Evolutionary conservation across 2,329 filamentous ascomycete genomes (phyloP), one percentile per base, ranked within the genome.

Genomic region (Colletotrichum tropicale): DNA sequence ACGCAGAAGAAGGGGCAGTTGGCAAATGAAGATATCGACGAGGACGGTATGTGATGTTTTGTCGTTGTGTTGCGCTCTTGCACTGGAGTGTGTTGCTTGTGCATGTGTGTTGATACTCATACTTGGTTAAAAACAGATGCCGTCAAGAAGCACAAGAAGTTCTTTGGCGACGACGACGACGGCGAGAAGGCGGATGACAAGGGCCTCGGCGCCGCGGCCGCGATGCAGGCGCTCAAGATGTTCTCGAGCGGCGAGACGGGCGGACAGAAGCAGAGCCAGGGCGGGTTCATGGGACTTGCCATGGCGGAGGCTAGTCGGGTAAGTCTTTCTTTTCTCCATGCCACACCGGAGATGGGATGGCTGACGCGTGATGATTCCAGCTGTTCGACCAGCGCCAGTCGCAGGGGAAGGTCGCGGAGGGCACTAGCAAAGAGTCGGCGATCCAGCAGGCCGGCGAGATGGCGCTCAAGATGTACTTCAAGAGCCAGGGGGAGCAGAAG

Each of bases 391-490:
- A 87, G 82, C 91, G 92, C 83, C 83, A 87, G 34, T 85, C 88
- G 12, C 84, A 89, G 78, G 91, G 91, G 79, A 88, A 90, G 79
- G 86, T 91, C 24, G 82, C 86, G 5, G 84, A 88, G 28, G 89
- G 89, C 30, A 91, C 93, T 7, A 94, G 91, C 85, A 98, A 98
- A 90, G 92, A 98, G 85, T 93, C 92, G 64, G 95, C 92, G 66
- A 88, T 98, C 62, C 92, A 94, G 82, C 88, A 93, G 83, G 96
- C 96, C 5, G 96, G 93, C 3, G 93, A 98, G 89, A 94, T 95
- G 90, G 96, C 96, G 4, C 85, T 98, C 80, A 96, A 98, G 90
- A 94, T 98, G 91, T 98, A 96, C 85, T 87, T 98, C 88, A 96
- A 98, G 91, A 92, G 90, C 80, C 90, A 95, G 83, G 90, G 89